Evolutionary conservation across 2,329 filamentous ascomycete species (phyloP).

Genomic region (Elsinoe australis): DNA sequence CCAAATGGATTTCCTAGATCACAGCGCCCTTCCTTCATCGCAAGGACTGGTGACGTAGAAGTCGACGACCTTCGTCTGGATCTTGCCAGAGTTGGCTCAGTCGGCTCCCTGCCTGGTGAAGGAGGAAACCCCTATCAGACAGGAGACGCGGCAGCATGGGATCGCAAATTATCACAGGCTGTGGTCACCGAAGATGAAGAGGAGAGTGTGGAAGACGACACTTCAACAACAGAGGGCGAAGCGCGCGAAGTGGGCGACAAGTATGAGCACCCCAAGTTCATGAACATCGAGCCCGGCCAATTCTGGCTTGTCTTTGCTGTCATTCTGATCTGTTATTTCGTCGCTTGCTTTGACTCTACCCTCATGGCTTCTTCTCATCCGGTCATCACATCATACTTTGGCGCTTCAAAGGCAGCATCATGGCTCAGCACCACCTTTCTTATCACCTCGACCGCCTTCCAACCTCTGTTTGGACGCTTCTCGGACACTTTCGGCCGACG

Average conservation of each 20-base stretch:
- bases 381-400: constrained; percentile 54
- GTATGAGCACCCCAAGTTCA: constrained; percentile 19
- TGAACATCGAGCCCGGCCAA: constrained; percentile 17
- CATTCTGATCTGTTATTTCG: constrained; percentile 19
- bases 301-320: constrained; percentile 20
- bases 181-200: constrained; percentile 17
- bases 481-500: constrained; percentile 58
- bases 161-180: constrained; percentile 10
- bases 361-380: constrained; percentile 70
- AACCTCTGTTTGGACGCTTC: constrained; percentile 65
- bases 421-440: constrained; percentile 77
- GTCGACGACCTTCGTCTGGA: constrained; percentile 6
- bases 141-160: not conserved
- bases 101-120: constrained; percentile 4
- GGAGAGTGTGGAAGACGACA: not conserved
- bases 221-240: constrained; percentile 3
- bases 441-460: constrained; percentile 66
- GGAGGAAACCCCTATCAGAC: constrained; percentile 9
- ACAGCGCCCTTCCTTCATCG: constrained; percentile 1
- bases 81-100: constrained; percentile 5
- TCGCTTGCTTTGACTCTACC: constrained; percentile 62
- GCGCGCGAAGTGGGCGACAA: constrained; percentile 2
- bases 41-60: constrained; percentile 2
- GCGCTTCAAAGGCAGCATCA: constrained; percentile 68
- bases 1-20: not conserved